Conservation (phyloP, 768 basidiomycete species). For the Trametes coccinea region DNA sequence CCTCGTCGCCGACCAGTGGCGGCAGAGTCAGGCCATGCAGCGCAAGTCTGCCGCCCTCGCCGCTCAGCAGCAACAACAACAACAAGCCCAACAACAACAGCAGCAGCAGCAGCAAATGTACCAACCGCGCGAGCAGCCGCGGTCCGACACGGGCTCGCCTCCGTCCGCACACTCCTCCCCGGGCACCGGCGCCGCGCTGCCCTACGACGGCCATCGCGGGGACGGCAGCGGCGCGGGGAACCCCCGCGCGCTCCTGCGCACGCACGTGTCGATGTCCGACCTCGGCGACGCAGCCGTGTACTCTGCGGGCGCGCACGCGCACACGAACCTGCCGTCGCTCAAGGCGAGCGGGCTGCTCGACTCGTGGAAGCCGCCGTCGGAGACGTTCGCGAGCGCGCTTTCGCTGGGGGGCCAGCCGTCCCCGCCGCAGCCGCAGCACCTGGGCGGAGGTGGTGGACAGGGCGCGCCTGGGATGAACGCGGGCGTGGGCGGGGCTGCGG, state of each 20-base stretch:
- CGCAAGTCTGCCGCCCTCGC: slow-evolving; percentile 19
- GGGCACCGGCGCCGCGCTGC: neutral
- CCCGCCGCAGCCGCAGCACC: too few species aligned
- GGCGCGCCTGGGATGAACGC: neutral
- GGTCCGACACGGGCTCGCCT: slow-evolving; percentile 17
- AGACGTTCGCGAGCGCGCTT: slow-evolving; percentile 27
- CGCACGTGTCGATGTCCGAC: slow-evolving; percentile 15
- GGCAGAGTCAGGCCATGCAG: slow-evolving; percentile 25
- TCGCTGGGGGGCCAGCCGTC: slow-evolving; percentile 7
- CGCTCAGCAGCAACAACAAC: neutral
- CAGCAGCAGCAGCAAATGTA: slow-evolving; percentile 3
- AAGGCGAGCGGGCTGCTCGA: slow-evolving; percentile 75
- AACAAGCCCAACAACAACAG: slow-evolving; percentile 1
- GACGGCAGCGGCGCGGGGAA: slow-evolving; percentile 5
- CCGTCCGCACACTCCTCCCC: slow-evolving; percentile 17
- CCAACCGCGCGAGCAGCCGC: slow-evolving; percentile 3
- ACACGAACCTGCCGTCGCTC: slow-evolving; percentile 62
- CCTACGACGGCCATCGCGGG: slow-evolving; percentile 19
- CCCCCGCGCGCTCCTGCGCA: slow-evolving; percentile 17
- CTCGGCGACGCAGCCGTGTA: slow-evolving; percentile 9
- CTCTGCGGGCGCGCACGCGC: slow-evolving; percentile 4
- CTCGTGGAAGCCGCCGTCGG: slow-evolving; percentile 35
- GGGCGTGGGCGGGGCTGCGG: slow-evolving; percentile 4
- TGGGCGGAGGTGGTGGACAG: neutral
- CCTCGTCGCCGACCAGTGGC: slow-evolving; percentile 33